Conservation (phyloP, 331 rosid genomes). For the Ulmus americana region DNA sequence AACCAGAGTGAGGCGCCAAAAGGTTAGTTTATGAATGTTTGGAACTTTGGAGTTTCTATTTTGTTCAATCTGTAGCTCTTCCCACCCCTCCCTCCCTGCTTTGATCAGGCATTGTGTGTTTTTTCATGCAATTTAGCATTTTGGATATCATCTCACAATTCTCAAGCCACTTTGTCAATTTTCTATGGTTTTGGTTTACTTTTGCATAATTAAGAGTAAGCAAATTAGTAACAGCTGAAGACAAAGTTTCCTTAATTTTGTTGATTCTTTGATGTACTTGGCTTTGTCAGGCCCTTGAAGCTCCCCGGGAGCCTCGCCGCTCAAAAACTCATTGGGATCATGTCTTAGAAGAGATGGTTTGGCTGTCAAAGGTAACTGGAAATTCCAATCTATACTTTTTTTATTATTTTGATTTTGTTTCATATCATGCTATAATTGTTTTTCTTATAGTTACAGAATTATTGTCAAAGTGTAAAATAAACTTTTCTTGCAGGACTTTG, state of each 20-base stretch:
- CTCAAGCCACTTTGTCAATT: neutral
- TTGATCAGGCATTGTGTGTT: neutral
- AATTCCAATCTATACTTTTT: neutral
- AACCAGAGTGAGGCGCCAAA: constrained; percentile 71
- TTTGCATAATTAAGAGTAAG: neutral
- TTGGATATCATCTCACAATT: neutral
- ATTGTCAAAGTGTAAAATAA: neutral
- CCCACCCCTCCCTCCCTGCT: neutral
- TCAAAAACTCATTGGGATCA: constrained; percentile 99
- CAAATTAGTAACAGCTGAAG: too few species aligned
- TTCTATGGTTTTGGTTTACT: neutral
- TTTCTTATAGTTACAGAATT: neutral
- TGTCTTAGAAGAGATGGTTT: constrained; percentile 97
- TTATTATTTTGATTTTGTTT: neutral
- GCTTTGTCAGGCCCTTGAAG: constrained; percentile 72
- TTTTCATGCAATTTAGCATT: neutral
- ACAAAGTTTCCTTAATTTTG: constrained; percentile 6
- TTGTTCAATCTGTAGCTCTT: neutral
- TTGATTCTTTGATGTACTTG: constrained; percentile 16
- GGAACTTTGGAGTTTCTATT: neutral
- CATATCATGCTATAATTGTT: neutral
- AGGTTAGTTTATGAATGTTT: constrained; percentile 41
- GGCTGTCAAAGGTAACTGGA: constrained; percentile 82
- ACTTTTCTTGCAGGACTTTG: constrained; percentile 63
- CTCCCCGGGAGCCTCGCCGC: constrained; percentile 73